Evolutionary conservation across 2,329 filamentous ascomycete genomes (phyloP), one percentile per base, ranked within the genome.

Genomic region (Nemania serpens): DNA sequence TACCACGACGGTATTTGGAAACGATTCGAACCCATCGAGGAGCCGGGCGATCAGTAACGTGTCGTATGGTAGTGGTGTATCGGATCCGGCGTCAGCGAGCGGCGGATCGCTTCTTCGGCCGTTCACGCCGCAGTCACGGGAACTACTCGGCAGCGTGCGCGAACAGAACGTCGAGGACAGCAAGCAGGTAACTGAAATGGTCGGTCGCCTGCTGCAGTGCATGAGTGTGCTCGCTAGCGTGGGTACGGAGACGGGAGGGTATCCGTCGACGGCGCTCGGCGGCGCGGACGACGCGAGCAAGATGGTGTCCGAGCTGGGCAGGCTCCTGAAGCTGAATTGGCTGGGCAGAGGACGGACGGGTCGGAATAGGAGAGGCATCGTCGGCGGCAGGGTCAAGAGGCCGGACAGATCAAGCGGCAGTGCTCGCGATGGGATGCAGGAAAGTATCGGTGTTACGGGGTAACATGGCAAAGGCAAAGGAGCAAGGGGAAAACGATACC

Each of bases 251-350:
- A 85, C 84, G 9, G 91, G 94, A 10, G 91, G 94, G 43, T 66
- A 66, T 53, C 45, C 71, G 69, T 41, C 37, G 34, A 47, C 49
- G 4, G 63, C 49, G 15, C 37, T 34, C n/a, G 55, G 59, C 25
- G 86, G 82, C 0, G 85, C 84, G 10, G 91, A 96, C 65, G 87
- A 89, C 39, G 83, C 86, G 1, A 91, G 94, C 72, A 84, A 83
- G 58, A 91, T 89, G 76, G 90, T 98, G 70, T 90, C 94, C 63
- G 86, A 93, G 70, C 79, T 99, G 64, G 92, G 90, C 59, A 89
- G 91, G 72, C 88, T 95, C 69, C 80, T 99, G 63, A 99, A 98
- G 77, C 87, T 97, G 70, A 99, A 99, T 75, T 99, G 95, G 95
- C 83, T 99, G 1, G 94, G 94, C 0, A 82, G 95, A 48, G 94